A percentile compares a stretch with the other conserved stretches of the same genome.
phyloP scores from a whole-genome alignment of 176 grass and related monocot species.

The Puccinellia tenuiflora region DNA sequence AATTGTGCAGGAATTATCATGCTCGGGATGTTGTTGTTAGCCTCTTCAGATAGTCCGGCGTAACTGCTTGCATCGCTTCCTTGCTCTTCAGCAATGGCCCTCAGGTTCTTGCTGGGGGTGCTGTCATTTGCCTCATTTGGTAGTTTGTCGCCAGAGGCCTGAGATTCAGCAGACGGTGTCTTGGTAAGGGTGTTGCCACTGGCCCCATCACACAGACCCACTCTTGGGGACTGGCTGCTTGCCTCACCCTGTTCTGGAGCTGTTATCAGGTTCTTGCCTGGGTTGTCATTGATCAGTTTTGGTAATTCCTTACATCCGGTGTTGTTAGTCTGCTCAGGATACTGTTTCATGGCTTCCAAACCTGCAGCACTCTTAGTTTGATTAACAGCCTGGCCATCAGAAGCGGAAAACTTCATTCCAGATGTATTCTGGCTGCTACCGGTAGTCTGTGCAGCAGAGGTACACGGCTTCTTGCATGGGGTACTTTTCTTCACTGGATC shows the following conservation, averaged over 20 bases:
- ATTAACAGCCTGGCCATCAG: slow-evolving; percentile 9
- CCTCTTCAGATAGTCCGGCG: background rate
- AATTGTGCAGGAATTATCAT: background rate
- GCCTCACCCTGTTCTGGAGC: background rate
- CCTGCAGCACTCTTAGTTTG: background rate
- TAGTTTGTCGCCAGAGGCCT: background rate
- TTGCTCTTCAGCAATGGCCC: background rate
- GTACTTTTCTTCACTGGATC: background rate
- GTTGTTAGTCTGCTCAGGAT: background rate
- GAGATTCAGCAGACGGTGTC: background rate
- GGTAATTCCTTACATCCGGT: background rate
- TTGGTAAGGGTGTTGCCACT: background rate
- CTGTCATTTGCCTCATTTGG: background rate
- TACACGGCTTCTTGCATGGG: background rate
- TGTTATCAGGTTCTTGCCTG: background rate
- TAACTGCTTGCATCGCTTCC: slow-evolving; percentile 8
- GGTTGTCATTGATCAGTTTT: background rate
- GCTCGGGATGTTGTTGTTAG: background rate
- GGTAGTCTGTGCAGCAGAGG: background rate
- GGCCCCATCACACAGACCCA: background rate
- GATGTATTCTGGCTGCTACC: background rate
- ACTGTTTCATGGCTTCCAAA: slow-evolving; percentile 35
- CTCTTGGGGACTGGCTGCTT: background rate
- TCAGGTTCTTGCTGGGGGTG: background rate
- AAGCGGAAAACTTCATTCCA: background rate